Percentiles rank a stretch among this genome's conserved stretches.
Evolutionary conservation across 345 rosid genomes (phyloP).

Genomic region (Anacardium occidentale): DNA sequence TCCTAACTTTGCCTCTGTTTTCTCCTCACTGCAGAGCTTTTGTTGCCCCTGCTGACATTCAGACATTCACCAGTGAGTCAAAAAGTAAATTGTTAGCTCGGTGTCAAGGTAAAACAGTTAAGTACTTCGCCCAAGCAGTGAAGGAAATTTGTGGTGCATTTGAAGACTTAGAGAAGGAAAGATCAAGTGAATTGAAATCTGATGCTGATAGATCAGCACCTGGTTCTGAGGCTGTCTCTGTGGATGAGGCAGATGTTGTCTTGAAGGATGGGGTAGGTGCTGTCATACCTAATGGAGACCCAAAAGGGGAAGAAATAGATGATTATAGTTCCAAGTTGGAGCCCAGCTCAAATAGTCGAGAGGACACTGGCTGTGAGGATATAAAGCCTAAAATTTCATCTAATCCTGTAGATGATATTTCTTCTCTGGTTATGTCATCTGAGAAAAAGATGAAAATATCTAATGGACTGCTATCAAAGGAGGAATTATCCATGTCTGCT

Average conservation of each 20-base stretch:
- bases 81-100: conserved; percentile 60
- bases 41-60: conserved; percentile 79
- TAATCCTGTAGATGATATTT: conserved; percentile 31
- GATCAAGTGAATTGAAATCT: conserved; percentile 38
- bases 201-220: no score
- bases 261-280: conserved; percentile 32
- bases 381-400: conserved; percentile 39
- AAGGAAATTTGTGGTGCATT: conserved; percentile 79
- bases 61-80: conserved; percentile 71
- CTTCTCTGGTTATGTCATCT: conserved; percentile 37
- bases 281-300: conserved; percentile 31
- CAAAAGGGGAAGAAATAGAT: conserved; percentile 31
- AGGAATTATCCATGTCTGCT: conserved; percentile 26
- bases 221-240: conserved; percentile 33
- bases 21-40: conserved; percentile 60
- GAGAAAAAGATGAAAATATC: conserved; percentile 40
- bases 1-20: conserved; percentile 18
- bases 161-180: conserved; percentile 60
- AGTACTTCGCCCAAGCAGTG: conserved; percentile 76
- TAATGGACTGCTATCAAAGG: conserved; percentile 37
- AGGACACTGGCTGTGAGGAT: conserved; percentile 49
- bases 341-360: conserved; percentile 31
- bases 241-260: conserved; percentile 44
- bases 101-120: conserved; percentile 70
- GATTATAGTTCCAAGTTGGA: conserved; percentile 39